phyloP scores from a whole-genome alignment of 2,329 filamentous ascomycete species.

The Arthrinium puccinioides region DNA sequence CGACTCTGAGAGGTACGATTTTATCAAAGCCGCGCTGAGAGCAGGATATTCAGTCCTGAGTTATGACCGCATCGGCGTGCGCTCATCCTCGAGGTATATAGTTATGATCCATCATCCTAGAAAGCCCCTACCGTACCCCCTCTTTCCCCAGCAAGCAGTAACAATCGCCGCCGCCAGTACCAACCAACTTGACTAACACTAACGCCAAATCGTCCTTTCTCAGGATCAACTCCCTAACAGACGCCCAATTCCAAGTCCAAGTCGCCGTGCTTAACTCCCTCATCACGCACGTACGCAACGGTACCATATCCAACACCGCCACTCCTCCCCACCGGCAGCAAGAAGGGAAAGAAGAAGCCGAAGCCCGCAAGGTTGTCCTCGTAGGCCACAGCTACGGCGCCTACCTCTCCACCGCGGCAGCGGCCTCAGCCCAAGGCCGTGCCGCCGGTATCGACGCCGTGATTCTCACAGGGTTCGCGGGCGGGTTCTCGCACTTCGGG shows the following conservation, averaged over 20 bases:
- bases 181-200: neutral
- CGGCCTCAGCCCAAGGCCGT: conserved; percentile 7
- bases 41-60: conserved; percentile 22
- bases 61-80: conserved; percentile 23
- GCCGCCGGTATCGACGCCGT: conserved; percentile 15
- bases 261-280: conserved; percentile 19
- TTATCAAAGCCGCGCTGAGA: conserved; percentile 17
- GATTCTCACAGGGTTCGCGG: conserved; percentile 19
- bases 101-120: neutral
- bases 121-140: neutral
- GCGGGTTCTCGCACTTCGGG: conserved; percentile 16
- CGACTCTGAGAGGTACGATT: conserved; percentile 14
- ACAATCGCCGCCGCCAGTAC: neutral
- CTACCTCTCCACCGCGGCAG: conserved; percentile 17
- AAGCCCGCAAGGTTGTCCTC: conserved; percentile 18
- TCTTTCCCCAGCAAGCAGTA: too few species aligned
- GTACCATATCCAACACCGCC: too few species aligned
- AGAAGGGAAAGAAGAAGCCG: too few species aligned
- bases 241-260: conserved; percentile 25
- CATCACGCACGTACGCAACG: conserved; percentile 14
- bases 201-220: too few species aligned
- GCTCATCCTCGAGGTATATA: conserved; percentile 21
- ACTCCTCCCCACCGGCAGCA: too few species aligned
- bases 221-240: conserved; percentile 15
- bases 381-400: conserved; percentile 23